These are phyloP conservation scores for Dipodascus geniculatus DNA, from an alignment of 805 yeast genomes.

Conservation along the genomic window DNA sequence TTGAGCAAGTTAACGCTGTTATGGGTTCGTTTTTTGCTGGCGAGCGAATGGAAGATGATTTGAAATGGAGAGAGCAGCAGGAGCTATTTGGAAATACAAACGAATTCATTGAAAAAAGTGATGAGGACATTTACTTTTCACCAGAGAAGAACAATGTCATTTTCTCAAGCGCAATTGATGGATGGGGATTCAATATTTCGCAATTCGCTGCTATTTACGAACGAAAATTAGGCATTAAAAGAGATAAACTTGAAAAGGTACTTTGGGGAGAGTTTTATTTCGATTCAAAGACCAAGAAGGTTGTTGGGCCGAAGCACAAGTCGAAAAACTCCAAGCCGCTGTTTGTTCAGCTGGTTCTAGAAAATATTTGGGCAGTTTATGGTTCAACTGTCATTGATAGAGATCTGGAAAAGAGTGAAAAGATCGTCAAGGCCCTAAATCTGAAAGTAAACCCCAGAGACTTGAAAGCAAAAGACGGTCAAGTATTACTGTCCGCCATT, in stretches of 20 bases:
- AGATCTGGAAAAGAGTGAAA: slow-evolving; percentile 59
- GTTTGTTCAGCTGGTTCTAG: slow-evolving; percentile 78
- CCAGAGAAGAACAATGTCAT: slow-evolving; percentile 85
- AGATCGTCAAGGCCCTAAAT: slow-evolving; percentile 59
- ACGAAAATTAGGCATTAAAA: slow-evolving; percentile 72
- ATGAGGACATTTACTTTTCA: slow-evolving; percentile 70
- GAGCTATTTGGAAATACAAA: slow-evolving; percentile 23
- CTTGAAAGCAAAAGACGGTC: slow-evolving; percentile 64
- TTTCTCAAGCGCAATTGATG: slow-evolving; percentile 86
- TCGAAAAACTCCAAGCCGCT: slow-evolving; percentile 60
- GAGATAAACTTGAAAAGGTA: slow-evolving; percentile 68
- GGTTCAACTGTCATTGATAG: slow-evolving; percentile 53
- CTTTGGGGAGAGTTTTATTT: slow-evolving; percentile 91
- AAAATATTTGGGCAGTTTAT: slow-evolving; percentile 87
- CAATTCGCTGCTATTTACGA: slow-evolving; percentile 84
- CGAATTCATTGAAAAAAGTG: slow-evolving; percentile 63
- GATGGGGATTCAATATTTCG: slow-evolving; percentile 92
- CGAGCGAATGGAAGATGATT: slow-evolving; percentile 81
- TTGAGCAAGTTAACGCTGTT: slow-evolving; percentile 92
- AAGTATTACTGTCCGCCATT: slow-evolving; percentile 46
- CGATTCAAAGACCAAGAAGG: slow-evolving; percentile 83
- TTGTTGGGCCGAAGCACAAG: slow-evolving; percentile 48
- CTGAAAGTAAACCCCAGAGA: slow-evolving; percentile 67
- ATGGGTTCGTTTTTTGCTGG: slow-evolving; percentile 89
- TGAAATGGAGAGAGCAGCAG: slow-evolving; percentile 35